Evolutionary conservation across 2,329 filamentous ascomycete species (phyloP), one percentile per base, ranked within the genome.

Genomic region (Herpotrichia juniperi): DNA sequence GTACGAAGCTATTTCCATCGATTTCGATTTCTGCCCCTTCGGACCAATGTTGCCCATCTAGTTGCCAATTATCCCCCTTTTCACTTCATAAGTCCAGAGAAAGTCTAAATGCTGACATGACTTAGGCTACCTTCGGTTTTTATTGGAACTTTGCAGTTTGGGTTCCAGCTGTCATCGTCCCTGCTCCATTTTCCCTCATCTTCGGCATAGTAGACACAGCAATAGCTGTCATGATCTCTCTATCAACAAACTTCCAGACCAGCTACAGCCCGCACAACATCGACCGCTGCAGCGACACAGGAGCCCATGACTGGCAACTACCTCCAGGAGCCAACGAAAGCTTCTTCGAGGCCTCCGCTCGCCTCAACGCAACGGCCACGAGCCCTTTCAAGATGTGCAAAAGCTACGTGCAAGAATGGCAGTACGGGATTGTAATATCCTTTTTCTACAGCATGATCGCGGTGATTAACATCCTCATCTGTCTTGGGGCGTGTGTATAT

Each of bases 271-370:
- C 59, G 1, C 52, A 57, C 25, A 42, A 17, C 17, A 43, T 48
- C 19, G 30, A 42, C 14, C 3, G 2, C 1, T 62, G 59, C 39
- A 37, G 35, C 40, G 31, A 34, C 6, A 16, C 43, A 4, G 53
- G 40, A 3, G 48, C 58, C 1, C 54, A 60, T 39, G 26, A 51
- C 7, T 57, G 51, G 42, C 51, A 56, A 21, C 48, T 43, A 2
- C 53, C 57, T 5, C 30, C 42, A 11, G 63, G 64, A 1, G 49
- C 50, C 16, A 65, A 66, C 40, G 65, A 68, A 42, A 68, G 63
- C 50, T 69, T 69, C 46, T 69, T 68, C 30, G 56, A 62, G 16
- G 58, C 58, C 11, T 54, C 60, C 5, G 64, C 57, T 14, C 51
- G 63, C 30, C 56, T 67, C 1, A 68, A 69, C 34, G 48, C 16